Conservation (phyloP, 768 basidiomycete genomes). For the Gautieria morchelliformis region DNA sequence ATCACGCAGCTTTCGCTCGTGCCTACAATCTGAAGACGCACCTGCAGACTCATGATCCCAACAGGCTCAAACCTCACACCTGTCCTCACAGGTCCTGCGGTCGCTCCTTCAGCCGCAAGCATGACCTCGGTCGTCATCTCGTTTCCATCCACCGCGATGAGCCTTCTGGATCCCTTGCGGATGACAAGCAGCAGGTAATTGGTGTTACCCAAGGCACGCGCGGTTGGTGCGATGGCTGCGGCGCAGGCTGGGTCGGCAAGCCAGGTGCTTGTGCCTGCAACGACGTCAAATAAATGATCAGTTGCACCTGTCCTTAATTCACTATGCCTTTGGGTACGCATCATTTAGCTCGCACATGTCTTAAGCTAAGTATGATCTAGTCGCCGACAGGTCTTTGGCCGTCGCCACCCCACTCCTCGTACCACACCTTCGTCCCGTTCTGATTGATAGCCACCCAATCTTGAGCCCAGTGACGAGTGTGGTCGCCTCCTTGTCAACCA, state of each 20-base stretch:
- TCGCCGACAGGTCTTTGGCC: constrained; percentile 27
- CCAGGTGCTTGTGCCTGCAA: constrained; percentile 38
- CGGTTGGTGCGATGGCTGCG: constrained; percentile 51
- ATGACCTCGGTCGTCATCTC: constrained; percentile 85
- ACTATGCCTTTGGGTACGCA: constrained; percentile 13
- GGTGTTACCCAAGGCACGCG: constrained; percentile 59
- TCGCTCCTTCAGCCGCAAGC: constrained; percentile 88
- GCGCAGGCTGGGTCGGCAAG: constrained; percentile 16
- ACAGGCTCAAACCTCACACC: constrained; percentile 78
- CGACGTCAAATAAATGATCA: constrained; percentile 45
- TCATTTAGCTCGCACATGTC: not conserved
- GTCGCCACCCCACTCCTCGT: constrained; percentile 14
- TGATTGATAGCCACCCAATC: constrained; percentile 22
- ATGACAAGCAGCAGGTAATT: constrained; percentile 37
- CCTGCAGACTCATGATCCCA: constrained; percentile 89
- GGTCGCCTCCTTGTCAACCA: constrained; percentile 25
- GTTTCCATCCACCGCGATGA: constrained; percentile 79
- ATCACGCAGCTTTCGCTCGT: constrained; percentile 67
- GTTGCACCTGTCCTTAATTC: constrained; percentile 10
- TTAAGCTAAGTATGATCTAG: constrained; percentile 14
- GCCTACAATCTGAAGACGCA: constrained; percentile 96
- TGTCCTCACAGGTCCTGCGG: constrained; percentile 82
- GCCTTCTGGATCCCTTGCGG: constrained; percentile 11
- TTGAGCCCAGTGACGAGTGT: constrained; percentile 60
- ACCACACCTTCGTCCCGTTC: constrained; percentile 29